Percentiles rank a stretch among this genome's conserved stretches.
Evolutionary conservation across 2,329 filamentous ascomycete genomes (phyloP).

Genomic region (Parascedosporium putredinis): DNA sequence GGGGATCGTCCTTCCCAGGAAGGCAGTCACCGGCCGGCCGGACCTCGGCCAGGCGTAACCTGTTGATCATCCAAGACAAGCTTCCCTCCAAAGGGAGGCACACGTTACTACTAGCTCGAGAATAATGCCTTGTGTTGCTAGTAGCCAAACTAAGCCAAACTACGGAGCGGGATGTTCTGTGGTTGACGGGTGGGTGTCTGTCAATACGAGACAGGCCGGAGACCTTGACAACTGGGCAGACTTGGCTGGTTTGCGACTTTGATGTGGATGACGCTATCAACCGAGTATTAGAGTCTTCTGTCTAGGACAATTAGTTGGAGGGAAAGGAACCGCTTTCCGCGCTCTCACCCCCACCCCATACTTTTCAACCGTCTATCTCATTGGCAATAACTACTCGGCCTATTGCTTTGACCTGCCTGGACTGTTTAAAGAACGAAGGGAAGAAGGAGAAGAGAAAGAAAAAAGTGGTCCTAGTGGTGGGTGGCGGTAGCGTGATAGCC

Average conservation of each 20-base stretch:
- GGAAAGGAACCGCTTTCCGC: too few species aligned
- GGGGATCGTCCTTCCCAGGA: neutral
- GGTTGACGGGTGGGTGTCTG: neutral
- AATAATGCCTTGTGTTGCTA: too few species aligned
- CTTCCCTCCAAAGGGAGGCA: neutral
- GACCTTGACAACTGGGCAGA: neutral
- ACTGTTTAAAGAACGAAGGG: too few species aligned
- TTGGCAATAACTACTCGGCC: too few species aligned
- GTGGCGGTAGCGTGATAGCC: constrained; percentile 1
- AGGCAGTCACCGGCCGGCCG: constrained; percentile 1
- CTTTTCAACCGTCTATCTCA: too few species aligned
- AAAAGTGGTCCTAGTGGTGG: neutral
- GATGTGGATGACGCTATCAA: neutral
- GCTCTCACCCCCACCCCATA: too few species aligned
- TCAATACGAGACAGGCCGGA: neutral
- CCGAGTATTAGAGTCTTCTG: neutral
- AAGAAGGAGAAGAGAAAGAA: too few species aligned
- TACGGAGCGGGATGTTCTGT: neutral
- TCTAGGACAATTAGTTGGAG: neutral
- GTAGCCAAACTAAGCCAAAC: neutral
- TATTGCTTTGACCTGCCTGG: too few species aligned
- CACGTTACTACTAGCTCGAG: too few species aligned
- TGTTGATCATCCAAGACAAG: neutral
- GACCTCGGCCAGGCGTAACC: constrained; percentile 4
- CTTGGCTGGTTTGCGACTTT: neutral